Percentiles rank a stretch among this genome's conserved stretches.
Evolutionary conservation across 768 basidiomycete genomes (phyloP).

Genomic region (Phylloporus rhodoxanthus): DNA sequence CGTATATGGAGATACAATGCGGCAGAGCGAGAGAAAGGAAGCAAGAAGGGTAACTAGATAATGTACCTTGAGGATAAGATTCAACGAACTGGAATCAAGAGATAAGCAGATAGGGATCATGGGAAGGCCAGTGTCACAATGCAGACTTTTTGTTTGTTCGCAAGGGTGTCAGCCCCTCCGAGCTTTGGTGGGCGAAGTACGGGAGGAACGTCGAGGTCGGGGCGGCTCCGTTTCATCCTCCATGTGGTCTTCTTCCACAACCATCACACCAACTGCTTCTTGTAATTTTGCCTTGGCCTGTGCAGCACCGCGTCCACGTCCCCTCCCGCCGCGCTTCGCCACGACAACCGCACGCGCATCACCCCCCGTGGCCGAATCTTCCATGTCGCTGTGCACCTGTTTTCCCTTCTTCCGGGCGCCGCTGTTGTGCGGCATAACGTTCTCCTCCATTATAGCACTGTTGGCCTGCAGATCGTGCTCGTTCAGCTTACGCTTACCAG

Average conservation of each 20-base stretch:
- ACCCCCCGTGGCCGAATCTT: slow-evolving; percentile 11
- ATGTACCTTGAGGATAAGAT: neutral
- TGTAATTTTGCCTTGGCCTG: slow-evolving; percentile 17
- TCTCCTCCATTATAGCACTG: slow-evolving; percentile 24
- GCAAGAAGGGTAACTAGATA: slow-evolving; percentile 11
- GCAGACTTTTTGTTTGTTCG: neutral
- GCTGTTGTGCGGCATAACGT: slow-evolving; percentile 3
- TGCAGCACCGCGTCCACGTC: slow-evolving; percentile 12
- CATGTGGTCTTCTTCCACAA: slow-evolving; percentile 26
- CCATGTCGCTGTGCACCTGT: slow-evolving; percentile 14
- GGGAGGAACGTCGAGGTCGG: slow-evolving; percentile 31
- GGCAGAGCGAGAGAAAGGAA: slow-evolving; percentile 1
- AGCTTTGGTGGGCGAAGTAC: slow-evolving; percentile 31
- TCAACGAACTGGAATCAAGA: neutral
- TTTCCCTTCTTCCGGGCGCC: slow-evolving; percentile 23
- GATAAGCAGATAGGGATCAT: slow-evolving; percentile 1
- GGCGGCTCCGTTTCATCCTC: slow-evolving; percentile 22
- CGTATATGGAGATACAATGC: slow-evolving; percentile 10
- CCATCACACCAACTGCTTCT: slow-evolving; percentile 25
- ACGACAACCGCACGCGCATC: slow-evolving; percentile 1
- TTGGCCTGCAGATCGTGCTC: slow-evolving; percentile 21
- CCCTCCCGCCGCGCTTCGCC: slow-evolving; percentile 15
- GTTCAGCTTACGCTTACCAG: slow-evolving; percentile 36
- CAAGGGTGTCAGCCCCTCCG: slow-evolving; percentile 8
- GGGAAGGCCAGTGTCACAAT: neutral